Evolutionary conservation across 768 basidiomycete genomes (phyloP), one percentile per base, ranked within the genome.

Genomic region (Rhizopogon rudus): DNA sequence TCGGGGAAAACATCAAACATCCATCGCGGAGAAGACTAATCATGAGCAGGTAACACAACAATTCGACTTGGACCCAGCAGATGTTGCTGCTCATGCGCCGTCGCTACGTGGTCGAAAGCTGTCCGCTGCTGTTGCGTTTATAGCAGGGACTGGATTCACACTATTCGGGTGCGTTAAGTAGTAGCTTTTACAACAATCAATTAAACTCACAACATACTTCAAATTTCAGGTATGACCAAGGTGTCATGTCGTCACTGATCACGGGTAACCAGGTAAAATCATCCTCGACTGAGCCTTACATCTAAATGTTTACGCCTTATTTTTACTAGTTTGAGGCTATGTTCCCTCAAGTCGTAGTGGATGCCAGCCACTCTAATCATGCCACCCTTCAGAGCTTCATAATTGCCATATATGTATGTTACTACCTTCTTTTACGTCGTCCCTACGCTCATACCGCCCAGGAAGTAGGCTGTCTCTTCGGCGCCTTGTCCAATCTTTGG

Each of bases 391-490:
- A 75, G 52, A 70, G 70, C 44, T 73, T 75, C 51, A 55, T 71
- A 10, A 70, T 75, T 31, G 73, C 74, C 14, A 69, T 75, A 41
- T 75, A 73, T 57, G 70, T 72, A 59, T 59, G 63, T 58, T 14
- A 3, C n/a, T 12, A 29, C 10, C 25, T 7, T n/a, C 14, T 12
- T n/a, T 2, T 28, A 43, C 20, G 1, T 35, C 14, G 10, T 16
- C 20, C 13, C 20, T 14, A 14, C 33, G 6, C 44, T 54, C n/a
- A 53, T 14, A n/a, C 37, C 3, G 20, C 54, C 17, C 59, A 78
- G 71, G 75, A 77, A 66, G 65, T 77, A 31, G 77, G 77, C 5
- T 78, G 77, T 59, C 67, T 78, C 40, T 56, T 69, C 16, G 78
- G 78, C 6, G 76, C 77, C 0, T 53, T 78, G 40, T 71, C 71